Percentiles rank a stretch among this genome's conserved stretches.
Conservation (phyloP, 345 rosid genomes). For the Citrus trifoliata region DNA sequence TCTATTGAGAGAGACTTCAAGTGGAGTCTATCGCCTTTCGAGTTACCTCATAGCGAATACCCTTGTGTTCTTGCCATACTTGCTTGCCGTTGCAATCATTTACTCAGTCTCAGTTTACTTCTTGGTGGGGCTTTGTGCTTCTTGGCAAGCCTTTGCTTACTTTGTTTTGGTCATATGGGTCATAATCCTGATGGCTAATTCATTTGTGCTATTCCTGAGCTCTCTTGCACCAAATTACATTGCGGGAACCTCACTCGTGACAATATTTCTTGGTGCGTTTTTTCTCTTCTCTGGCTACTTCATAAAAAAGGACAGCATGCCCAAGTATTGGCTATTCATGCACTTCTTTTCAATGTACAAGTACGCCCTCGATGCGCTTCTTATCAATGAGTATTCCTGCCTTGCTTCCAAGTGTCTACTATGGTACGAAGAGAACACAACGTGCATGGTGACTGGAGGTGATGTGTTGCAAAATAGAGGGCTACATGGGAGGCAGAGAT, state of each 20-base stretch:
- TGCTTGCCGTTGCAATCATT: slow-evolving; percentile 55
- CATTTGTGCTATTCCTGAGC: slow-evolving; percentile 83
- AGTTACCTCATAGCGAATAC: slow-evolving; percentile 82
- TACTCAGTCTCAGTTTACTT: slow-evolving; percentile 76
- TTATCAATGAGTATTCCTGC: slow-evolving; percentile 89
- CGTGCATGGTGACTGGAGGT: slow-evolving; percentile 66
- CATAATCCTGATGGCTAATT: slow-evolving; percentile 78
- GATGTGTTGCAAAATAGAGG: slow-evolving; percentile 72
- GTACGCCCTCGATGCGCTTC: slow-evolving; percentile 81
- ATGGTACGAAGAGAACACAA: slow-evolving; percentile 51
- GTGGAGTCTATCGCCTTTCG: slow-evolving; percentile 81
- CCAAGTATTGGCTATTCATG: slow-evolving; percentile 94
- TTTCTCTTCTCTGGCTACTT: slow-evolving; percentile 95
- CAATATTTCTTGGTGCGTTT: slow-evolving; percentile 67
- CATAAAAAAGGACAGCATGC: slow-evolving; percentile 70
- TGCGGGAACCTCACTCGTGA: slow-evolving; percentile 76
- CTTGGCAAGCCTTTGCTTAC: slow-evolving; percentile 77
- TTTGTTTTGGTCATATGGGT: slow-evolving; percentile 81
- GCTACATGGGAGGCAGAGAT: slow-evolving; percentile 55
- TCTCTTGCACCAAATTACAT: slow-evolving; percentile 92
- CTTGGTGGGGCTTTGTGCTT: slow-evolving; percentile 75
- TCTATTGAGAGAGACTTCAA: slow-evolving; percentile 69
- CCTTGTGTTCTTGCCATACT: slow-evolving; percentile 80
- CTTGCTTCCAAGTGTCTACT: slow-evolving; percentile 54
- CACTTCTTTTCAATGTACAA: slow-evolving; percentile 91